Evolutionary conservation across 2,329 filamentous ascomycete species (phyloP).

Genomic region (Diplodia scrobiculata): DNA sequence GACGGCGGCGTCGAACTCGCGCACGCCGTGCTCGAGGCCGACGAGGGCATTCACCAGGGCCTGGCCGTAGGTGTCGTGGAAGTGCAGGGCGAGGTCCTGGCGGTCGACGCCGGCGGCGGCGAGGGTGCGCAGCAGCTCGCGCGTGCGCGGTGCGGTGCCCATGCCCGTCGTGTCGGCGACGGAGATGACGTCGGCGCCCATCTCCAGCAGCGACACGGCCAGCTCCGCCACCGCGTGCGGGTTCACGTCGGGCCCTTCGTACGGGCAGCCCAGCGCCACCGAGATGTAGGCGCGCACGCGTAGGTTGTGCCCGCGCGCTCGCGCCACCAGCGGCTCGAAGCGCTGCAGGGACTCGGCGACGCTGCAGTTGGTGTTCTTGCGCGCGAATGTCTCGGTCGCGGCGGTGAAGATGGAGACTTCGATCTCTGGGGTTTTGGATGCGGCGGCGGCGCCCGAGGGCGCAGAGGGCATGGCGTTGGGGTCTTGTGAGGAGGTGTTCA

Average conservation of each 20-base stretch:
- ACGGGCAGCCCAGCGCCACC: slow-evolving; percentile 72
- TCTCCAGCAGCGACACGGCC: slow-evolving; percentile 69
- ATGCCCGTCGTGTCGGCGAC: slow-evolving; percentile 90
- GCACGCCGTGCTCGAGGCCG: slow-evolving; percentile 73
- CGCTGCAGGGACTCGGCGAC: slow-evolving; percentile 71
- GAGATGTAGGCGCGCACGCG: slow-evolving; percentile 79
- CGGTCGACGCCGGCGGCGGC: slow-evolving; percentile 67
- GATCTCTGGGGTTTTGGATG: slow-evolving; percentile 55
- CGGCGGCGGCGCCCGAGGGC: slow-evolving; percentile 40
- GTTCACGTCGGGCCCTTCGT: slow-evolving; percentile 59
- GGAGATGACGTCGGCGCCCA: slow-evolving; percentile 88
- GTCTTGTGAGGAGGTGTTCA: slow-evolving; percentile 48
- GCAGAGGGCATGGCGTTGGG: slow-evolving; percentile 48
- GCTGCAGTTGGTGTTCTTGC: slow-evolving; percentile 79
- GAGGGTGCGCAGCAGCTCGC: slow-evolving; percentile 65
- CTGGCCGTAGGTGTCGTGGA: slow-evolving; percentile 86
- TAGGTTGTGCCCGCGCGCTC: slow-evolving; percentile 65
- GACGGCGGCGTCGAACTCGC: slow-evolving; percentile 78
- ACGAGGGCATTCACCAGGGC: slow-evolving; percentile 81
- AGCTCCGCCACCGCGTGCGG: slow-evolving; percentile 64
- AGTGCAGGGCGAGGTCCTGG: slow-evolving; percentile 77
- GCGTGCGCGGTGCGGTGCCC: slow-evolving; percentile 74
- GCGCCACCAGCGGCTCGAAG: slow-evolving; percentile 70
- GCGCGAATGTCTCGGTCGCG: slow-evolving; percentile 77
- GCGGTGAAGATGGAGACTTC: slow-evolving; percentile 81